Conservation (phyloP, 352 stramenopile species). For the Discostella stelligera region DNA sequence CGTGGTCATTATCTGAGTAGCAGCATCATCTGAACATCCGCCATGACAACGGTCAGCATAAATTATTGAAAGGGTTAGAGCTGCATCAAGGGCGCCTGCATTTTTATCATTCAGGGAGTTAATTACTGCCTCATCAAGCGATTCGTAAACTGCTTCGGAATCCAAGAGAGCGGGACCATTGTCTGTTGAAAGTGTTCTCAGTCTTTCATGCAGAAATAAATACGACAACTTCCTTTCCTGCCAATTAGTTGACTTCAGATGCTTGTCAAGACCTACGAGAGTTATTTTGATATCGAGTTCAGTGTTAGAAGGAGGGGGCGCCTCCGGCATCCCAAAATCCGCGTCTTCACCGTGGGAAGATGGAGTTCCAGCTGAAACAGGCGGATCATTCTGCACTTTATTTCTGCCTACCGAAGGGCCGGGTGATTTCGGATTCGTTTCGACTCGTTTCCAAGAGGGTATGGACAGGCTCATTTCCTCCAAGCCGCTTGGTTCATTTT, state of each 20-base stretch:
- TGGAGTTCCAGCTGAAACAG: slow-evolving; percentile 15
- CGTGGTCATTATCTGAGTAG: slow-evolving; percentile 53
- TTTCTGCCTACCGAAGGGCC: background rate
- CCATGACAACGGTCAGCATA: slow-evolving; percentile 69
- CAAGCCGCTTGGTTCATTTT: background rate
- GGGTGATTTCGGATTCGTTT: background rate
- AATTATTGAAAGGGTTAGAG: slow-evolving; percentile 55
- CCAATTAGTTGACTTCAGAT: slow-evolving; percentile 71
- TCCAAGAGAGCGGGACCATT: slow-evolving; percentile 50
- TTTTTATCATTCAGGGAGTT: slow-evolving; percentile 72
- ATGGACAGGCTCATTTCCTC: background rate
- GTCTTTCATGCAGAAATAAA: slow-evolving; percentile 54
- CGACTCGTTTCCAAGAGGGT: slow-evolving; percentile 16
- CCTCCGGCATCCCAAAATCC: slow-evolving; percentile 3
- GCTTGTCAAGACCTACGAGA: slow-evolving; percentile 48
- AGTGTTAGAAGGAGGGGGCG: slow-evolving; percentile 7
- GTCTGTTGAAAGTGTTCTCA: slow-evolving; percentile 31
- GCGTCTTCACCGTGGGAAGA: slow-evolving; percentile 7
- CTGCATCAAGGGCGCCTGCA: slow-evolving; percentile 71
- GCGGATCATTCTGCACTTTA: slow-evolving; percentile 19
- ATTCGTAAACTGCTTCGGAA: slow-evolving; percentile 41
- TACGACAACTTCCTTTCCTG: slow-evolving; percentile 79
- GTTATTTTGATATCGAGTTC: slow-evolving; percentile 40
- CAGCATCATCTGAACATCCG: slow-evolving; percentile 47
- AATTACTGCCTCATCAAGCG: slow-evolving; percentile 56